These are phyloP conservation scores for Phaffomyces antillensis DNA, from an alignment of 805 yeast species.

Conservation along the genomic window DNA sequence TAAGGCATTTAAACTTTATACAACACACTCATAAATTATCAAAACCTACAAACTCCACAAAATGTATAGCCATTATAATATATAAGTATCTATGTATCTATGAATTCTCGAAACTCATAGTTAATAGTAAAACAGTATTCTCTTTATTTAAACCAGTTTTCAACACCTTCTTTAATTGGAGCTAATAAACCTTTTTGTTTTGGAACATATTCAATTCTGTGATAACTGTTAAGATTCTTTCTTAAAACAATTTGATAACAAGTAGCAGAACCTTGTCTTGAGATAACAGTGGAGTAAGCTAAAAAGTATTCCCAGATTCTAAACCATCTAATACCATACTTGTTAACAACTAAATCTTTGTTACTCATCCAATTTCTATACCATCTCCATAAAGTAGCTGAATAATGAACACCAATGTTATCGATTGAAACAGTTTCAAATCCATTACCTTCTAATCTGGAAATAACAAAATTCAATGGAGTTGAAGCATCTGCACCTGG, in stretches of 20 bases:
- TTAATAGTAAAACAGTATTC: neutral
- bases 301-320: constrained; percentile 91
- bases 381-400: constrained; percentile 91
- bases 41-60: no score
- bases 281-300: constrained; percentile 72
- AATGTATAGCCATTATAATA: no score
- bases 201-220: constrained; percentile 77
- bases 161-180: constrained; percentile 45
- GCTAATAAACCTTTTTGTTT: constrained; percentile 64
- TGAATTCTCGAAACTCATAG: no score
- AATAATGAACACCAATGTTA: constrained; percentile 88
- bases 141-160: constrained; percentile 46
- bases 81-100: no score
- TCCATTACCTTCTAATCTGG: constrained; percentile 73
- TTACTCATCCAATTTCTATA: constrained; percentile 89
- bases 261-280: constrained; percentile 91
- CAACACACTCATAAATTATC: no score
- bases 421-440: constrained; percentile 80
- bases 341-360: constrained; percentile 65
- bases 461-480: constrained; percentile 77
- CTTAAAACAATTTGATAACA: constrained; percentile 87
- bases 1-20: no score
- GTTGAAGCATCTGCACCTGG: constrained; percentile 98
- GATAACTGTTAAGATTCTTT: constrained; percentile 80
- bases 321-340: constrained; percentile 86